Percentiles rank a stretch among this genome's conserved stretches.
phyloP scores from a whole-genome alignment of 1,284 basidiomycete species.

The Kwoniella shivajii region DNA sequence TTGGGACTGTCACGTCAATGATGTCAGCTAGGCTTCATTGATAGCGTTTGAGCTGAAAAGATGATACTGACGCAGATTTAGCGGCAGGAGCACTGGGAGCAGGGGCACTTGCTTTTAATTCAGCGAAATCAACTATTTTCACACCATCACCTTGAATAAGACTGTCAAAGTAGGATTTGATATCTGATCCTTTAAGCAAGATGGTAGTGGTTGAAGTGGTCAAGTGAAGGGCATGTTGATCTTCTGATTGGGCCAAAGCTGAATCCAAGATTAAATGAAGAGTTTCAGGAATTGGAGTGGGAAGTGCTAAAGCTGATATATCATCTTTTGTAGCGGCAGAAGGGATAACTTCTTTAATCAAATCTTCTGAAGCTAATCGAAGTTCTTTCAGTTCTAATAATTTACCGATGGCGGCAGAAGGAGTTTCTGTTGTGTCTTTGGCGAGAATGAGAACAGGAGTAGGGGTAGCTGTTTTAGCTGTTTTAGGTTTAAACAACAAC shows the following conservation, averaged over 20 bases:
- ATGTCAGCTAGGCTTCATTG: neutral
- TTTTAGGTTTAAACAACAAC: conserved; percentile 59
- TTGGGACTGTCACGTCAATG: conserved; percentile 26
- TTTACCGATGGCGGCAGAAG: conserved; percentile 72
- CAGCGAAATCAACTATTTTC: conserved; percentile 68
- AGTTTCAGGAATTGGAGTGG: conserved; percentile 69
- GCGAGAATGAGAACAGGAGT: conserved; percentile 86
- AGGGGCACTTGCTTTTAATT: conserved; percentile 59
- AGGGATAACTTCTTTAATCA: conserved; percentile 79
- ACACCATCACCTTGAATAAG: conserved; percentile 54
- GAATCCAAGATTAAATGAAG: conserved; percentile 76
- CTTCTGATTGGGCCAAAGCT: conserved; percentile 63
- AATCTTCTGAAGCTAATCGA: conserved; percentile 81
- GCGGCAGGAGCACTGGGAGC: conserved; percentile 25
- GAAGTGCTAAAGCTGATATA: conserved; percentile 77
- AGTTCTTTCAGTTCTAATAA: conserved; percentile 87
- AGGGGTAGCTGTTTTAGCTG: conserved; percentile 80
- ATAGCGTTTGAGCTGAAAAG: neutral
- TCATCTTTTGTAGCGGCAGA: conserved; percentile 74
- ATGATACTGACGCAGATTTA: conserved; percentile 17
- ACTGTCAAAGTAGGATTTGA: conserved; percentile 69
- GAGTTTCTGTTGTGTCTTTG: conserved; percentile 76
- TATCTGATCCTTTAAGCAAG: conserved; percentile 74
- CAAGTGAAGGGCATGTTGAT: conserved; percentile 73
- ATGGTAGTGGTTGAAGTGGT: conserved; percentile 70